Base-by-base conservation (phyloP, 1,284 basidiomycete genomes). In the Papiliotrema flavescens region DNA sequence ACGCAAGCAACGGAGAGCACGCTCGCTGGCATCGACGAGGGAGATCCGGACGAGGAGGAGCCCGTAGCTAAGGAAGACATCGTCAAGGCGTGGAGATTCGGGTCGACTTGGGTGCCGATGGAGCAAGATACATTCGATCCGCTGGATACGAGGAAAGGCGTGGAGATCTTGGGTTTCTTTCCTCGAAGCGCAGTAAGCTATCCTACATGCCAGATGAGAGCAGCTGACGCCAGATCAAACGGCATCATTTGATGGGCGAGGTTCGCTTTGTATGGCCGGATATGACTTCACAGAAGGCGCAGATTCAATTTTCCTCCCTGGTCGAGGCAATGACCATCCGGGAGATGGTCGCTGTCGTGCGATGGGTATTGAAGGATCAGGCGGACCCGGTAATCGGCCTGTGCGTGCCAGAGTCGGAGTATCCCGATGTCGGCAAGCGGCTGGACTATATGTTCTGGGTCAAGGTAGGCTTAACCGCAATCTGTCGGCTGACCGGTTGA, bases 81-180 rank as follows among this genome's bases (percentile, higher is more conserved):
- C 9, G 73, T 75, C 20, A 82, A 83, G 59, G 95, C 92, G 0
- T 97, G 89, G 81, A 89, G 91, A 72, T 96, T 97, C 63, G 95
- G 95, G 5, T 85, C 88, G 3, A 89, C 87, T 2, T 91, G 92
- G 73, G 86, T 86, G 1, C 90, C 91, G 2, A 85, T 87, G 72
- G 86, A 89, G 2, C 88, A 90, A 39, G 80, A 80, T 42, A 88
- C 86, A 49, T 94, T 92, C 63, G 82, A 82, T 40, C 81, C 80
- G 52, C 77, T 92, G 28, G 78, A 80, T 3, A 89, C 90, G 1
- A 82, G 79, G 66, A 87, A 86, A 66, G 91, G 92, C 0, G 86
- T 97, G 37, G 90, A 96, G 55, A 84, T 98, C 42, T 84, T 89
- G 59, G 88, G 87, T 0, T 95, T 97, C 78, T 87, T 94, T 73